Conservation (phyloP, 2,329 filamentous ascomycete genomes). For the Scolecobasidium constrictum region DNA sequence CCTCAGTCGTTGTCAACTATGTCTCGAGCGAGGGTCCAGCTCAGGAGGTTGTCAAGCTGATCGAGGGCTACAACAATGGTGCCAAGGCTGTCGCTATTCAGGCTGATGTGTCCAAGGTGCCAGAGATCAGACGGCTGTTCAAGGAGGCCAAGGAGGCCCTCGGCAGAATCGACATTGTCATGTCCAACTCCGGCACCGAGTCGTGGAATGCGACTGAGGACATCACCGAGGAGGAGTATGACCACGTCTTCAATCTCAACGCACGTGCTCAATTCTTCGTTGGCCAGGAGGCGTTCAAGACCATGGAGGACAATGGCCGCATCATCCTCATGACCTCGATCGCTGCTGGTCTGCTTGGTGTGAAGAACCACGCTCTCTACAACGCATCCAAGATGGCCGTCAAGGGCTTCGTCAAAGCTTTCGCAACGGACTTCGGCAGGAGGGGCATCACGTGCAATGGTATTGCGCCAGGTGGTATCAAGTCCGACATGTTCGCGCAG, state of each 20-base stretch:
- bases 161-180: slow-evolving; percentile 37
- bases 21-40: slow-evolving; percentile 41
- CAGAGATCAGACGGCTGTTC: slow-evolving; percentile 48
- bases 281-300: slow-evolving; percentile 61
- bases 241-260: slow-evolving; percentile 60
- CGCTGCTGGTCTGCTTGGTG: slow-evolving; percentile 54
- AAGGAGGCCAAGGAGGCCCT: slow-evolving; percentile 31
- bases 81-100: slow-evolving; percentile 47
- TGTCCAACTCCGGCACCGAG: slow-evolving; percentile 49
- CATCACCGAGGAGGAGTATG: slow-evolving; percentile 59
- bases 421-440: slow-evolving; percentile 60
- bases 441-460: slow-evolving; percentile 62
- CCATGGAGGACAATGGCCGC: slow-evolving; percentile 58
- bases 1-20: slow-evolving; percentile 55
- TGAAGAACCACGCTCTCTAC: slow-evolving; percentile 62
- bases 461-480: slow-evolving; percentile 61
- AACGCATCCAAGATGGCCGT: slow-evolving; percentile 63
- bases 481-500: slow-evolving; percentile 67
- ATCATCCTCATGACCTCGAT: slow-evolving; percentile 68
- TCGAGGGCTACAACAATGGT: slow-evolving; percentile 34
- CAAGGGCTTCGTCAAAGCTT: slow-evolving; percentile 60
- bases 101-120: slow-evolving; percentile 43
- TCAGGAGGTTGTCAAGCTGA: slow-evolving; percentile 36
- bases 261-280: slow-evolving; percentile 67
- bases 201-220: slow-evolving; percentile 58